Conservation (phyloP, 2,329 filamentous ascomycete species). For the Fusarium sp. region DNA sequence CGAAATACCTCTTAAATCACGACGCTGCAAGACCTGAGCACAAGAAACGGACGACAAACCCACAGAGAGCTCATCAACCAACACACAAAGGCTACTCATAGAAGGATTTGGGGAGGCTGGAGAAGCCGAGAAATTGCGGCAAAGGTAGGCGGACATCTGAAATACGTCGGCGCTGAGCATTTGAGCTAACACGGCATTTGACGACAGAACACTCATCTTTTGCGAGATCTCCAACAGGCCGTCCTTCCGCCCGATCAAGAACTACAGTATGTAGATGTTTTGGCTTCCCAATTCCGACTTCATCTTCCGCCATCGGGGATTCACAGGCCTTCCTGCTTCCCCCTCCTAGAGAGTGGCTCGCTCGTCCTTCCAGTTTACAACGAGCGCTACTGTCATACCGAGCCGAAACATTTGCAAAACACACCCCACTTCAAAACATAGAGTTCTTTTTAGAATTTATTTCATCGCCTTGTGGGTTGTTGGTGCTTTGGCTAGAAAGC, state of each 20-base stretch:
- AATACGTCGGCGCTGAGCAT: background rate
- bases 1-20: background rate
- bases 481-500: accelerated
- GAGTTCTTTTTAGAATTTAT: accelerated
- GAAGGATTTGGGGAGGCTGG: no score
- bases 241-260: background rate
- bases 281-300: accelerated
- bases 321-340: background rate
- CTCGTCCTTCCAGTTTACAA: background rate
- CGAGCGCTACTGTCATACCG: background rate
- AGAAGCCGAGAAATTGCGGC: no score
- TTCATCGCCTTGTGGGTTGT: accelerated
- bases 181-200: background rate
- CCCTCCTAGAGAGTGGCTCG: background rate
- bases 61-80: background rate
- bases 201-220: background rate
- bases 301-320: background rate
- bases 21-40: background rate
- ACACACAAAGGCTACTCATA: background rate
- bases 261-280: no score
- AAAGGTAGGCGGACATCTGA: background rate
- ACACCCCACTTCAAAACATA: background rate
- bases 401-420: background rate
- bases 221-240: no score
- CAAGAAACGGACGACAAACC: background rate